These are phyloP conservation scores for Aristolochia fimbriata DNA, from an alignment of 164 flowering plant genomes.

Conservation along the genomic window DNA sequence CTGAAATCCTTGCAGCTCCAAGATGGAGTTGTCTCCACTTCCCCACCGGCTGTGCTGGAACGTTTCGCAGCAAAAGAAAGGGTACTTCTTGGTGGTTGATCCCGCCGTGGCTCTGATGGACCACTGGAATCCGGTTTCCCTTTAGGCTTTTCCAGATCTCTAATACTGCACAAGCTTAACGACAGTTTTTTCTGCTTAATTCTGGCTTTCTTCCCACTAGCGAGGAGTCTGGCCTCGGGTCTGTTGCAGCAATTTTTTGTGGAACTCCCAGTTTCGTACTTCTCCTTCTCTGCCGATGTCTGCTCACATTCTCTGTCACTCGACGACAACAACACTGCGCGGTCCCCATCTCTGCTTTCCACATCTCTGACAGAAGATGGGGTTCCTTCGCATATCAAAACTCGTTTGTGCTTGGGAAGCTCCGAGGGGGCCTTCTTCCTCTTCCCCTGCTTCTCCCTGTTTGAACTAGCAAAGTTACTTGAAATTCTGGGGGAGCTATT, in stretches of 20 bases:
- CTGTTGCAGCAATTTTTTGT: conserved; percentile 28
- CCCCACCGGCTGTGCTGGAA: conserved; percentile 18
- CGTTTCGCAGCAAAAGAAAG: conserved; percentile 28
- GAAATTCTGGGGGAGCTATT: conserved; percentile 76
- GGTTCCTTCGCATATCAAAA: conserved; percentile 18
- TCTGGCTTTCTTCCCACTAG: conserved; percentile 55
- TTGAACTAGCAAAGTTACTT: conserved; percentile 34
- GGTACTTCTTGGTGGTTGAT: conserved; percentile 11
- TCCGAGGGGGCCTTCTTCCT: conserved; percentile 44
- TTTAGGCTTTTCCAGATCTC: conserved; percentile 43
- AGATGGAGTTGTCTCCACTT: conserved; percentile 29
- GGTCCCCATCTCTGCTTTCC: conserved; percentile 16
- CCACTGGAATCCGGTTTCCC: conserved; percentile 24
- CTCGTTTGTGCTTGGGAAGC: conserved; percentile 19
- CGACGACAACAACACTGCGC: conserved; percentile 15
- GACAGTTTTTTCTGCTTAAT: conserved; percentile 61
- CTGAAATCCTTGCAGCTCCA: conserved; percentile 53
- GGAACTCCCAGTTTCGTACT: conserved; percentile 22
- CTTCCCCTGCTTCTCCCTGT: conserved; percentile 29
- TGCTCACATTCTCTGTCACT: conserved; percentile 12
- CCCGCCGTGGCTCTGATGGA: conserved; percentile 23
- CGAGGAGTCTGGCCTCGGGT: conserved; percentile 18
- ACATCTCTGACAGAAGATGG: conserved; percentile 27
- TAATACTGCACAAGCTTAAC: conserved; percentile 48
- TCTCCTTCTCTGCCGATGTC: conserved; percentile 23